These are phyloP conservation scores for Fusarium armeniacum DNA, from an alignment of 2,329 filamentous ascomycete species.

Conservation along the genomic window DNA sequence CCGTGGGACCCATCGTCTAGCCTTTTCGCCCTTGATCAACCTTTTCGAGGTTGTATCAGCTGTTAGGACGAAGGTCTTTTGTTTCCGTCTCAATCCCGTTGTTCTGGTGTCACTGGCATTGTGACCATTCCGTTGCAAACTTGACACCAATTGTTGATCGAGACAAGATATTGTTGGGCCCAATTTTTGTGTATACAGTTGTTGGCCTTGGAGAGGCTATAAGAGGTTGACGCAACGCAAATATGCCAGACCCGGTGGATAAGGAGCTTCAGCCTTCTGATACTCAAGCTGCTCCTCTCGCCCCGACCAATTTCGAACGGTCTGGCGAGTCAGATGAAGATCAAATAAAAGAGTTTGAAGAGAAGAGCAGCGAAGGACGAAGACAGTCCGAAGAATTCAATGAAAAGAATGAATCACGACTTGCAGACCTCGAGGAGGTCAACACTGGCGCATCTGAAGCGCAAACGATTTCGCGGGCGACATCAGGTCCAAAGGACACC, in stretches of 20 bases:
- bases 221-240: conserved; percentile 15
- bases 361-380: conserved; percentile 36
- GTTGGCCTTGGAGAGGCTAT: conserved; percentile 4
- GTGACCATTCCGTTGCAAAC: conserved; percentile 1
- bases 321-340: conserved; percentile 40
- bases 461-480: conserved; percentile 66
- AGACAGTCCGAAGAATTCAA: conserved; percentile 6
- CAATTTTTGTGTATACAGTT: conserved; percentile 1
- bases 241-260: conserved; percentile 50
- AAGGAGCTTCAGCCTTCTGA: conserved; percentile 52
- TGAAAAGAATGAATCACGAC: conserved; percentile 27
- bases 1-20: conserved; percentile 11
- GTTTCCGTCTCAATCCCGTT: conserved; percentile 30
- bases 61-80: conserved; percentile 17
- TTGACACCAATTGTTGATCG: background rate
- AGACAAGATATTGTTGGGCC: conserved; percentile 6
- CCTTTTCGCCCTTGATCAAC: conserved; percentile 19
- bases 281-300: conserved; percentile 48
- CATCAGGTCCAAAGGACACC: conserved; percentile 53
- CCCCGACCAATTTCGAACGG: conserved; percentile 45
- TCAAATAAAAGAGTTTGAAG: conserved; percentile 29
- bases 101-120: conserved; percentile 9
- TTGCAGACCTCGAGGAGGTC: conserved; percentile 50
- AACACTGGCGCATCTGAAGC: conserved; percentile 69
- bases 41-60: conserved; percentile 25